Percentiles rank a stretch among this genome's conserved stretches.
Conservation (phyloP, 2,329 filamentous ascomycete species). For the Chrysosporium queenslandicum region DNA sequence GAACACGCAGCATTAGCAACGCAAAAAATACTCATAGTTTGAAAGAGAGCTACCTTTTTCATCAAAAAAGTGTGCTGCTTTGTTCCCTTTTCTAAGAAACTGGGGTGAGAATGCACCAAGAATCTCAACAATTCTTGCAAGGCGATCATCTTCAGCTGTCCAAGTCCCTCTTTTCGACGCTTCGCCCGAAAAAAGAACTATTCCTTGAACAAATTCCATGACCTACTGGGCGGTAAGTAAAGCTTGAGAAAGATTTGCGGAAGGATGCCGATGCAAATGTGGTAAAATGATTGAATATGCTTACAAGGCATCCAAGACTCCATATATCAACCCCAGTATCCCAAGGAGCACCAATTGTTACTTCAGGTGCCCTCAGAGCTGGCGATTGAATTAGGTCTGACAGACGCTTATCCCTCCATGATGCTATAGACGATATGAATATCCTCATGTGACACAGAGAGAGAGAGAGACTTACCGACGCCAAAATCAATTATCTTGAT, state of each 20-base stretch:
- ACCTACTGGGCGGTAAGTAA: conserved; percentile 15
- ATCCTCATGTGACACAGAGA: too few relatives aligned
- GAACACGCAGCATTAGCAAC: background rate
- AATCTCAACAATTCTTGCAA: conserved; percentile 22
- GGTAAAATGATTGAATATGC: too few relatives aligned
- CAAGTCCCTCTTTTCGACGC: conserved; percentile 20
- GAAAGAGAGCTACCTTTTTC: conserved; percentile 15
- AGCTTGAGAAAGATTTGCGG: background rate
- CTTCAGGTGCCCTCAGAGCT: conserved; percentile 21
- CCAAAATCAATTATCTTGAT: conserved; percentile 22
- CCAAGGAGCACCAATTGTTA: conserved; percentile 23
- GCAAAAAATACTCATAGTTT: background rate
- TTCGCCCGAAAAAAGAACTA: conserved; percentile 21
- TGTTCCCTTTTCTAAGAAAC: conserved; percentile 18
- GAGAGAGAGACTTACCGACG: conserved; percentile 18
- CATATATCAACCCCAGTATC: conserved; percentile 23
- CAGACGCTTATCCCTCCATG: conserved; percentile 18
- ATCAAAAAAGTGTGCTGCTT: conserved; percentile 19
- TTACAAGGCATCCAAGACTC: conserved; percentile 25
- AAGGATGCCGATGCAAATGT: too few relatives aligned
- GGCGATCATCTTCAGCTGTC: conserved; percentile 23
- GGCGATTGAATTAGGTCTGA: conserved; percentile 19
- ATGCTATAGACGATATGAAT: too few relatives aligned
- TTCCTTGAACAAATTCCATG: conserved; percentile 22
- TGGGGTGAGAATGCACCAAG: conserved; percentile 20